These are phyloP conservation scores for Periconia sp. DNA, from an alignment of 2,329 filamentous ascomycete genomes.

Conservation along the genomic window DNA sequence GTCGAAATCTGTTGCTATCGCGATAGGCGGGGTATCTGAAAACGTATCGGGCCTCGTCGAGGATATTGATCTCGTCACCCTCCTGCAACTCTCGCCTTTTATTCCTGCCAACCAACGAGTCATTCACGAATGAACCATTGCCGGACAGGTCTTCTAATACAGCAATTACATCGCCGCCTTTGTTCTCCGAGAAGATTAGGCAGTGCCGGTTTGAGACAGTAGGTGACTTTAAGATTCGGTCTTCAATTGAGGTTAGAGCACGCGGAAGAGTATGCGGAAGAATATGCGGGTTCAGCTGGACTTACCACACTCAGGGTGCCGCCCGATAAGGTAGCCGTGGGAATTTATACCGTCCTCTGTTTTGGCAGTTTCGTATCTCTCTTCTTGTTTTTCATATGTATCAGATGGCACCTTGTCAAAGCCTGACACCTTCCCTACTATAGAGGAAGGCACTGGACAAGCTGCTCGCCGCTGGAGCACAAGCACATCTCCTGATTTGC, in stretches of 20 bases:
- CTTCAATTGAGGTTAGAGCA: conserved; percentile 57
- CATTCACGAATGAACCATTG: conserved; percentile 96
- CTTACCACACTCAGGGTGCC: conserved; percentile 92
- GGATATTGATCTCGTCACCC: conserved; percentile 86
- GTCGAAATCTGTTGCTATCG: conserved; percentile 74
- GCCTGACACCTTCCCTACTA: conserved; percentile 45
- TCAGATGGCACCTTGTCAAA: conserved; percentile 55
- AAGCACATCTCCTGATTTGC: conserved; percentile 70
- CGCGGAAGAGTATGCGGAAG: no score
- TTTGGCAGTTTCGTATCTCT: conserved; percentile 64
- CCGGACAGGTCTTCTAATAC: conserved; percentile 92
- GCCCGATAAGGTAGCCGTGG: conserved; percentile 87
- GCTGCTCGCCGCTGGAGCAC: conserved; percentile 76
- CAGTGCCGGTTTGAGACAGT: conserved; percentile 89
- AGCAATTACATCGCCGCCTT: conserved; percentile 65
- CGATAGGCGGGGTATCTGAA: conserved; percentile 77
- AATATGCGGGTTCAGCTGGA: no score
- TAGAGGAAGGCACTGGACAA: conserved; percentile 65
- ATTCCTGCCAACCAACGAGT: conserved; percentile 88
- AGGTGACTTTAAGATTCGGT: conserved; percentile 72
- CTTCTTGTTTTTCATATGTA: conserved; percentile 66
- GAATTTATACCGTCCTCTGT: conserved; percentile 62
- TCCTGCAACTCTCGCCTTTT: conserved; percentile 87
- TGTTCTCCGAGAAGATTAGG: conserved; percentile 69
- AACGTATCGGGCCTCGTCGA: conserved; percentile 84